Percentiles rank a stretch among this genome's conserved stretches.
Evolutionary conservation across 2,329 filamentous ascomycete genomes (phyloP).

Genomic region (Orbilia blumenaviensis): DNA sequence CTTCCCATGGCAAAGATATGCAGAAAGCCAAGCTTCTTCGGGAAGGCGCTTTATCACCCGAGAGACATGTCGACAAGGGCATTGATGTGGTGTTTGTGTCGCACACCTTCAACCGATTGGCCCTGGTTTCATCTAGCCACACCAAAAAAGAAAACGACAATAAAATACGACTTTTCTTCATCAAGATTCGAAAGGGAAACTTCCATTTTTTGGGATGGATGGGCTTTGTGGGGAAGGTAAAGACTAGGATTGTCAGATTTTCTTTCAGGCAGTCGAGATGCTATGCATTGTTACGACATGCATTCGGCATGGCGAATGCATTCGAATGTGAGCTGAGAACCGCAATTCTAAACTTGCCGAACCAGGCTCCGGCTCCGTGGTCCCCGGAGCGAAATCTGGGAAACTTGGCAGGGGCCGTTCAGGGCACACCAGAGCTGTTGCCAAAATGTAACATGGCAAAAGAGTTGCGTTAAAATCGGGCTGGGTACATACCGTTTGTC

Average conservation of each 20-base stretch:
- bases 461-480: no score
- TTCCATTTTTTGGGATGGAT: no score
- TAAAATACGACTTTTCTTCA: not conserved
- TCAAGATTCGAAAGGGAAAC: no score
- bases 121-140: not conserved
- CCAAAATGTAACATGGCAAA: no score
- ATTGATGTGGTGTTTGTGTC: not conserved
- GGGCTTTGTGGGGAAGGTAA: slow-evolving; percentile 5
- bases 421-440: no score
- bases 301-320: not conserved
- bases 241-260: not conserved
- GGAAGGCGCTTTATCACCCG: slow-evolving; percentile 22
- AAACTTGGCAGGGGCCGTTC: no score
- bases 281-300: slow-evolving; percentile 1
- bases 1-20: not conserved
- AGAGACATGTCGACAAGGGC: not conserved
- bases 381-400: no score
- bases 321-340: not conserved
- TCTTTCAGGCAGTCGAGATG: slow-evolving; percentile 17
- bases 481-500: no score
- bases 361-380: not conserved
- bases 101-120: slow-evolving; percentile 31
- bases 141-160: not conserved
- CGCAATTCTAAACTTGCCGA: not conserved
- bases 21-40: slow-evolving; percentile 30